Base-by-base conservation (phyloP, 148 eudicot species). In the Selenicereus undatus region DNA sequence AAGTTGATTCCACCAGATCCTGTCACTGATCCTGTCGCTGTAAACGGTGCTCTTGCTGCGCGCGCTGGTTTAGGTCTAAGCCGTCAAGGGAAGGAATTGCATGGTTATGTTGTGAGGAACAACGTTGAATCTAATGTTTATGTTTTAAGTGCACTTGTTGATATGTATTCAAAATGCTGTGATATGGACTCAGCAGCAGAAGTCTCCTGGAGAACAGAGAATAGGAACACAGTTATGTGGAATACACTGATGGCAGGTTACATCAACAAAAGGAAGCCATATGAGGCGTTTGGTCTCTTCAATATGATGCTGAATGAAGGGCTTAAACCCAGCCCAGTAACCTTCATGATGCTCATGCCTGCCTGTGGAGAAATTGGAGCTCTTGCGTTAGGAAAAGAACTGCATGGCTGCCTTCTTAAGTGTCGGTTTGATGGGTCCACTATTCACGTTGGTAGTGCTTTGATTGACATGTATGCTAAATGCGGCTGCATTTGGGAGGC, bases 61-160 rank as follows among this genome's bases (percentile, higher is more conserved):
- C 88, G 91, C 80, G 88, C 90, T 72, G 87, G 86, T 81, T 76
- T 89, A 77, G 82, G 73, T 71, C 81, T 80, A 74, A 32, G 71
- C 82, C 68, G 79, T 32, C 80, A 71, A 74, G 91, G 91, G 56
- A 89, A 86, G 83, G 90, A 89, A 85, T 81, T 91, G 24, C 90
- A 90, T 79, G 91, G 88, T 71, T 82, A 82, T 78, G 76, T 81
- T 27, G 70, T 86, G 71, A 88, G 78, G 75, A 83, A 74, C 30
- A 56, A 74, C 9, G 73, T 88, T 14, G 85, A 86, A 72, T 74
- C 83, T 50, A 87, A 87, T 73, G 65, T 85, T 6, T 90, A 83
- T 77, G 91, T 90, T 77, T 84, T 89, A 36, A 86, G 87, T 86
- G 84, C 90, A 58, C 78, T 89, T 85, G 86, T 91, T 81, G 89